Evolutionary conservation across 2,329 filamentous ascomycete species (phyloP).

Genomic region (Lojkania enalia): DNA sequence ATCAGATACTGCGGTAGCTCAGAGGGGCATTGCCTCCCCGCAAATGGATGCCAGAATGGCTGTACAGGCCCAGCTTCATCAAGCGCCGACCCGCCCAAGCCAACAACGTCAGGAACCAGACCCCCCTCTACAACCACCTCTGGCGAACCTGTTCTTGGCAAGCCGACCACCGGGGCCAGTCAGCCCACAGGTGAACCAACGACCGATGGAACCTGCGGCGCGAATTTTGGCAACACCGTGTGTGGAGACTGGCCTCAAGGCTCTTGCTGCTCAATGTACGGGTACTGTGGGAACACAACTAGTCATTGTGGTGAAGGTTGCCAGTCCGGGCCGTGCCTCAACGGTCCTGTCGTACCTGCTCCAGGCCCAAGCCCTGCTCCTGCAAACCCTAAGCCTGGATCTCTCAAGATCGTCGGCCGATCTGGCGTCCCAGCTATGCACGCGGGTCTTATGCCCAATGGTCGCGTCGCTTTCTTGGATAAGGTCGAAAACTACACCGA

Average conservation of each 20-base stretch:
- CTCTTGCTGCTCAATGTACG: slow-evolving; percentile 61
- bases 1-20: slow-evolving; percentile 44
- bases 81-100: slow-evolving; percentile 9
- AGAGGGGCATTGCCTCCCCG: slow-evolving; percentile 41
- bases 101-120: slow-evolving; percentile 23
- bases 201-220: slow-evolving; percentile 59
- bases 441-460: slow-evolving; percentile 62
- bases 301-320: slow-evolving; percentile 61
- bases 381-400: slow-evolving; percentile 49
- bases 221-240: slow-evolving; percentile 52
- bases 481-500: slow-evolving; percentile 67
- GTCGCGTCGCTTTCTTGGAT: slow-evolving; percentile 63
- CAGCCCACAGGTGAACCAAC: slow-evolving; percentile 41
- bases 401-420: slow-evolving; percentile 55
- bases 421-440: slow-evolving; percentile 68
- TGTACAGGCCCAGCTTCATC: slow-evolving; percentile 31
- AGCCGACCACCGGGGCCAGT: slow-evolving; percentile 27
- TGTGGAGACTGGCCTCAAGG: slow-evolving; percentile 59
- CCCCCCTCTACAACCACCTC: slow-evolving; percentile 38
- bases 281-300: slow-evolving; percentile 56
- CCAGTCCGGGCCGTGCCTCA: slow-evolving; percentile 55
- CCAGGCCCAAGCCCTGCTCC: slow-evolving; percentile 52
- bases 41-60: slow-evolving; percentile 47
- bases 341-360: slow-evolving; percentile 44
- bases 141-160: slow-evolving; percentile 44